phyloP scores from a whole-genome alignment of 2,329 filamentous ascomycete genomes.

The Bipolaris cookei region DNA sequence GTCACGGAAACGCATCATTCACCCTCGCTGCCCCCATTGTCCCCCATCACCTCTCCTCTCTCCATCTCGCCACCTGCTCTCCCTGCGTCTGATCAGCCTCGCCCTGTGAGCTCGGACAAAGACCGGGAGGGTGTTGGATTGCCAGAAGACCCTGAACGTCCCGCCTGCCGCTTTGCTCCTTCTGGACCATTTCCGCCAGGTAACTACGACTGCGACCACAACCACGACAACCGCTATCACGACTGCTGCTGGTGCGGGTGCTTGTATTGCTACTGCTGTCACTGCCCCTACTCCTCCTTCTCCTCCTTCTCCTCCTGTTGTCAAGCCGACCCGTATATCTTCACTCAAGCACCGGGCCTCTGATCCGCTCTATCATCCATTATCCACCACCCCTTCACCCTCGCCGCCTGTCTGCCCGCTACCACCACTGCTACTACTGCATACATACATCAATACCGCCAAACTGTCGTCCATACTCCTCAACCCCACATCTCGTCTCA shows the following conservation, averaged over 20 bases:
- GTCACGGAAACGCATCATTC: neutral
- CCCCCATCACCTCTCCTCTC: neutral
- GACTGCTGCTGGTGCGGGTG: constrained; percentile 1
- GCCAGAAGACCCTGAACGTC: constrained; percentile 37
- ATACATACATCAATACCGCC: constrained; percentile 70
- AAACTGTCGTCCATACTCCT: constrained; percentile 94
- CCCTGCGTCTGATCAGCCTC: neutral
- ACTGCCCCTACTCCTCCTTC: neutral
- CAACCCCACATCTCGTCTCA: constrained; percentile 76
- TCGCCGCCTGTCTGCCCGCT: constrained; percentile 7
- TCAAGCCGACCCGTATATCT: neutral
- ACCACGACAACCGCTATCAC: neutral
- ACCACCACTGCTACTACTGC: neutral
- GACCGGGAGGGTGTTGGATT: constrained; percentile 37
- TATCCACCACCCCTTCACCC: too few species aligned
- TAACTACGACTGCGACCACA: neutral
- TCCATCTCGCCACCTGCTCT: constrained; percentile 7
- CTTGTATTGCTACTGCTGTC: neutral
- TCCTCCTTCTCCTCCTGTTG: neutral
- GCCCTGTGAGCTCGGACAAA: constrained; percentile 32
- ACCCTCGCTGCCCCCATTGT: neutral
- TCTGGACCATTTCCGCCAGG: constrained; percentile 7
- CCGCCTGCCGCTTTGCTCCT: constrained; percentile 9
- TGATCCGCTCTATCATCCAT: neutral
- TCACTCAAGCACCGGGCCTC: constrained; percentile 5